Conservation (phyloP, 2,329 filamentous ascomycete species). For the Pseudogymnoascus sp. region DNA sequence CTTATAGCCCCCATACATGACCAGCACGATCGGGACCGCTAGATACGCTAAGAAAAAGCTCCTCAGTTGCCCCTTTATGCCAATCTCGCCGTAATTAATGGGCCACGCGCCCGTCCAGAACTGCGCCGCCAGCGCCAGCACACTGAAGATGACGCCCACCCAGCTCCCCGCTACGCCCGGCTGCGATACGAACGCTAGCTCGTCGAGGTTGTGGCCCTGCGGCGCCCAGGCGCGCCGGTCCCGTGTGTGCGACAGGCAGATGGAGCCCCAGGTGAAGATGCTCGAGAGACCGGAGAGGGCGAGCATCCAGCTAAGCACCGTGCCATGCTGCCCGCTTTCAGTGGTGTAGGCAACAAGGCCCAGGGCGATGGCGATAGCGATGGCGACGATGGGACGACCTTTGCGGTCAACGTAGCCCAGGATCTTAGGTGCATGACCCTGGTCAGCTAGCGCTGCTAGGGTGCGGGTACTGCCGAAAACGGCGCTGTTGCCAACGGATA, state of each 20-base stretch:
- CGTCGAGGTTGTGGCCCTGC: too few relatives aligned
- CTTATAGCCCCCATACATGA: conserved; percentile 71
- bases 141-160: conserved; percentile 69
- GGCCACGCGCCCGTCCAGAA: conserved; percentile 53
- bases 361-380: conserved; percentile 57
- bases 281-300: too few relatives aligned
- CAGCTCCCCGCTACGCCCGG: conserved; percentile 63
- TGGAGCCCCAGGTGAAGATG: too few relatives aligned
- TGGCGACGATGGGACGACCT: conserved; percentile 71
- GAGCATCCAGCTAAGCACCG: conserved; percentile 69
- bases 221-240: too few relatives aligned
- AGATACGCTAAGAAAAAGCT: conserved; percentile 44
- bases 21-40: conserved; percentile 59
- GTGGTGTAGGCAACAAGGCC: conserved; percentile 75
- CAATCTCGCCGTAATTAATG: too few relatives aligned
- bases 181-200: too few relatives aligned
- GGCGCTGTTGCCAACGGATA: too few relatives aligned
- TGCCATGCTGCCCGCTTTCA: conserved; percentile 47
- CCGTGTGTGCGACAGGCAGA: too few relatives aligned
- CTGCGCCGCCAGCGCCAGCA: conserved; percentile 57
- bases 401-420: conserved; percentile 76
- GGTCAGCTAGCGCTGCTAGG: too few relatives aligned
- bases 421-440: conserved; percentile 45
- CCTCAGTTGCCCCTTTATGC: too few relatives aligned
- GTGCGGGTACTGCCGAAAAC: too few relatives aligned